Conservation (phyloP, 2,329 filamentous ascomycete species). For the Hypoxylon sp. region DNA sequence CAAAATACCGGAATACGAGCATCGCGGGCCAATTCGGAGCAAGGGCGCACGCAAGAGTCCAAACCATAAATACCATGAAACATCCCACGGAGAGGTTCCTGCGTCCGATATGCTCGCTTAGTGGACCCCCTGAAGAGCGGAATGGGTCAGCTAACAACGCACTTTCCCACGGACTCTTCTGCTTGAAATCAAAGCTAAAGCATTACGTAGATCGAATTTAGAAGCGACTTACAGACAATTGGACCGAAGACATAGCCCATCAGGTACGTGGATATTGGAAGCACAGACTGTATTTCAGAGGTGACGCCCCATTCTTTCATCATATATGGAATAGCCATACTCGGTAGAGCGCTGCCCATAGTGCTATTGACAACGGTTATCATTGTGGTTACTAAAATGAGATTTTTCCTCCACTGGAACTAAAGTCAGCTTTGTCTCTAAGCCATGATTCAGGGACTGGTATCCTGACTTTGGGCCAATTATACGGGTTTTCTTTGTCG, state of each 20-base stretch:
- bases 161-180: neutral
- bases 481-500: slow-evolving; percentile 66
- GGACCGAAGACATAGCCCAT: slow-evolving; percentile 64
- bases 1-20: slow-evolving; percentile 67
- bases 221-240: slow-evolving; percentile 55
- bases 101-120: slow-evolving; percentile 74
- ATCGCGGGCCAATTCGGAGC: slow-evolving; percentile 65
- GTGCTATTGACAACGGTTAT: slow-evolving; percentile 75
- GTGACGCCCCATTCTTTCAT: slow-evolving; percentile 68
- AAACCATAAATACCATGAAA: slow-evolving; percentile 63
- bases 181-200: neutral
- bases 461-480: slow-evolving; percentile 59
- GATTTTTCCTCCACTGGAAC: slow-evolving; percentile 64
- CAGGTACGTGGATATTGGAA: slow-evolving; percentile 74
- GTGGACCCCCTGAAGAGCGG: slow-evolving; percentile 64
- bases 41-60: slow-evolving; percentile 68
- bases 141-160: neutral
- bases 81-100: slow-evolving; percentile 60
- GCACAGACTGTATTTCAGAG: slow-evolving; percentile 58
- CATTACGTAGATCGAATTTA: neutral
- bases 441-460: neutral
- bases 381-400: slow-evolving; percentile 67
- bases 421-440: slow-evolving; percentile 23
- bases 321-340: slow-evolving; percentile 71
- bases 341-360: slow-evolving; percentile 73